A percentile compares a stretch with the other conserved stretches of the same genome.
Evolutionary conservation across 352 stramenopile species (phyloP).

Genomic region (Globisporangium orthogonon): DNA sequence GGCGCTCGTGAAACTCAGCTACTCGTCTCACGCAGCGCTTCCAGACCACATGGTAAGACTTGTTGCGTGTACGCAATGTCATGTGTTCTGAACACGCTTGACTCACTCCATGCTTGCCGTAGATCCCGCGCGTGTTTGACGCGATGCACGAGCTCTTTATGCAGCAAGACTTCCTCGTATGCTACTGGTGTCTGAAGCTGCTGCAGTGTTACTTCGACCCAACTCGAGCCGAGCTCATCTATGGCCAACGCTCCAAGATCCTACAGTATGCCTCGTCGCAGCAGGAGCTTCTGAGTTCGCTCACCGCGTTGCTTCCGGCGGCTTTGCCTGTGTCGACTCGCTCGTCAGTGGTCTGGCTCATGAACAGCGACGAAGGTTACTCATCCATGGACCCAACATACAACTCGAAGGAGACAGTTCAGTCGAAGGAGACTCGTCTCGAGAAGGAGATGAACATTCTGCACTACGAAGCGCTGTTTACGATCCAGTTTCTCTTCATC

Average conservation of each 20-base stretch:
- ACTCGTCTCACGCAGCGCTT: constrained; percentile 34
- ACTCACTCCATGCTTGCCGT: neutral
- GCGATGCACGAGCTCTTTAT: constrained; percentile 48
- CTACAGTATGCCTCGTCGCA: constrained; percentile 56
- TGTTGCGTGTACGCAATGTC: no score
- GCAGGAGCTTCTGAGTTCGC: constrained; percentile 29
- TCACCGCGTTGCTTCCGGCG: constrained; percentile 52
- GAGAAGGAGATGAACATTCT: constrained; percentile 67
- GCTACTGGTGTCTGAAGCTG: constrained; percentile 64
- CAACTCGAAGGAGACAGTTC: constrained; percentile 43
- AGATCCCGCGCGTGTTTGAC: constrained; percentile 47
- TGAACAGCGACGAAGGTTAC: constrained; percentile 14
- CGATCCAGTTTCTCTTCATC: constrained; percentile 53
- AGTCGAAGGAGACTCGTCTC: constrained; percentile 54
- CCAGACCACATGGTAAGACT: constrained; percentile 26
- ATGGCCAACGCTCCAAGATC: constrained; percentile 40
- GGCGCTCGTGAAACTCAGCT: constrained; percentile 39
- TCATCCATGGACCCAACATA: constrained; percentile 23
- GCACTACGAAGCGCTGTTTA: constrained; percentile 61
- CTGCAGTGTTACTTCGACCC: constrained; percentile 63
- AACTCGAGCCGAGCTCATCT: constrained; percentile 17
- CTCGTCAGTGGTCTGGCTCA: constrained; percentile 41
- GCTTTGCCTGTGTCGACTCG: constrained; percentile 28
- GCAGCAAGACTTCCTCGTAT: constrained; percentile 49
- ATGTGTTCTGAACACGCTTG: neutral